These are phyloP conservation scores for Russula emetica DNA, from an alignment of 768 basidiomycete species.

Conservation along the genomic window DNA sequence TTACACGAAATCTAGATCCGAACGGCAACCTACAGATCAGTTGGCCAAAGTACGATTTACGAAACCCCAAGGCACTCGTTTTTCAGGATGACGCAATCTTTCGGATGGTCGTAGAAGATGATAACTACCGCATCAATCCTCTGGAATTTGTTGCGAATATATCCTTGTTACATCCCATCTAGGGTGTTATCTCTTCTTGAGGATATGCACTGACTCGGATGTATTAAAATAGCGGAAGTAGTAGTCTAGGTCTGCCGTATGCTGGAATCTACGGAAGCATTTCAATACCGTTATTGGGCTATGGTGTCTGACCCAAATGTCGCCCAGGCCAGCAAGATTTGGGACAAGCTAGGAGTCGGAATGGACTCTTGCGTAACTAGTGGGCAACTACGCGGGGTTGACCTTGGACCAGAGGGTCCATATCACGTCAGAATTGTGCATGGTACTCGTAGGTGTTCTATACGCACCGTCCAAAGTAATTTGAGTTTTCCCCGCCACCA, in stretches of 20 bases:
- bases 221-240: neutral
- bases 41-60: conserved; percentile 16
- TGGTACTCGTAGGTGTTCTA: neutral
- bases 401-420: neutral
- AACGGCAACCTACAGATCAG: neutral
- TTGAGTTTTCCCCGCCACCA: neutral
- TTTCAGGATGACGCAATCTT: conserved; percentile 14
- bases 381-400: too few relatives aligned
- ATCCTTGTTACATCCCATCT: conserved; percentile 21
- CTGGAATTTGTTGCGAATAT: conserved; percentile 16
- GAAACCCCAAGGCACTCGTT: conserved; percentile 2
- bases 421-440: neutral
- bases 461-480: neutral
- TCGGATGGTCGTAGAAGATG: neutral
- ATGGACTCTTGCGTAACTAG: too few relatives aligned
- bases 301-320: neutral
- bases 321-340: too few relatives aligned
- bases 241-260: neutral
- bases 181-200: neutral
- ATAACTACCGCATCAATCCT: conserved; percentile 15
- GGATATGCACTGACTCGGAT: neutral
- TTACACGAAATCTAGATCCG: conserved; percentile 14
- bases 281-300: neutral
- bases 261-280: neutral
- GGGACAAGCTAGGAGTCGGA: too few relatives aligned